A percentile compares a stretch with the other conserved stretches of the same genome.
Evolutionary conservation across 208 protist species (phyloP).

Genomic region (Angomonas deanei): DNA sequence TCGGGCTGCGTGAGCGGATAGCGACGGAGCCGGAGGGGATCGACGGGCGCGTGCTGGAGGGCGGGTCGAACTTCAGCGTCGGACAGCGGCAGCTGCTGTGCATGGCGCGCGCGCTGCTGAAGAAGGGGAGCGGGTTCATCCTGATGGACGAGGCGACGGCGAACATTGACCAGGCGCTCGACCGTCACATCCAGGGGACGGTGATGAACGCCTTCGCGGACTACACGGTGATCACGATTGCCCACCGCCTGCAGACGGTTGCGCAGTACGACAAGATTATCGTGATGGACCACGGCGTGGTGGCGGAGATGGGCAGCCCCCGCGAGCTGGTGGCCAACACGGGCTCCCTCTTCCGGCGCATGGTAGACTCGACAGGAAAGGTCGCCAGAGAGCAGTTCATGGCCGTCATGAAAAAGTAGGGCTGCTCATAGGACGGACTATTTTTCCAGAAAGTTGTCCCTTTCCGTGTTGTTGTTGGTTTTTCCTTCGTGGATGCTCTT

Average conservation of each 20-base stretch:
- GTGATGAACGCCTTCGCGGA: constrained; percentile 46
- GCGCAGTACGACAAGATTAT: constrained; percentile 71
- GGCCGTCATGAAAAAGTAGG: background rate
- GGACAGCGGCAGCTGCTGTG: constrained; percentile 62
- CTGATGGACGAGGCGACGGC: constrained; percentile 84
- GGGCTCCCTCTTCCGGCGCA: background rate
- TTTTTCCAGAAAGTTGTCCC: no score
- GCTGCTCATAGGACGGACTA: background rate
- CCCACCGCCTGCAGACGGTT: constrained; percentile 75
- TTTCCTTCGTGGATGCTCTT: no score
- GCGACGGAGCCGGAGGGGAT: constrained; percentile 7
- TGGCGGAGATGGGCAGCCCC: constrained; percentile 52
- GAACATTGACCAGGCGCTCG: constrained; percentile 63
- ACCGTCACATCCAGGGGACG: constrained; percentile 53
- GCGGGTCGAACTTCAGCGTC: constrained; percentile 50
- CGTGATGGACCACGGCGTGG: constrained; percentile 63
- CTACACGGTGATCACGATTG: constrained; percentile 80
- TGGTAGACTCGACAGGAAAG: background rate
- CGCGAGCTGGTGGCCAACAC: constrained; percentile 24
- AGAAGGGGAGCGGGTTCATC: constrained; percentile 39
- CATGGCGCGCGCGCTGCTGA: constrained; percentile 49
- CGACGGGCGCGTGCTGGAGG: constrained; percentile 22
- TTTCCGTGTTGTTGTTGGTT: no score
- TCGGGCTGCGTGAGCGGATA: constrained; percentile 14
- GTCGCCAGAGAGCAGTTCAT: background rate